Conservation (phyloP, 768 basidiomycete species). For the Pleurotus giganteus region DNA sequence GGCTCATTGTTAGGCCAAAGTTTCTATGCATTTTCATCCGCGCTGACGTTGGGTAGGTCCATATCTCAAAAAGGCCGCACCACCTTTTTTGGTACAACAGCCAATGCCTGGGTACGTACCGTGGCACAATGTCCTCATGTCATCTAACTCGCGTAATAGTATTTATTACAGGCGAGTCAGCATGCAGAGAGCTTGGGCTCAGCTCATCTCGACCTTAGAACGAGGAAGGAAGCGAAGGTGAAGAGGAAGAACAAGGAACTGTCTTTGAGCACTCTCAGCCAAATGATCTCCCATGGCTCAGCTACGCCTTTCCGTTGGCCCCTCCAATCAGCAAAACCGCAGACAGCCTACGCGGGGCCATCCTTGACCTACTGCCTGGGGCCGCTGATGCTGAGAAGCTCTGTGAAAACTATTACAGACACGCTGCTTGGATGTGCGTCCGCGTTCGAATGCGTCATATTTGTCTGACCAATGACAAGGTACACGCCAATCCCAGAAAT, state of each 20-base stretch:
- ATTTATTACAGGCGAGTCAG: conserved; percentile 58
- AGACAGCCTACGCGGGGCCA: conserved; percentile 39
- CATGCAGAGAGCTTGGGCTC: conserved; percentile 5
- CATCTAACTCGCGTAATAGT: conserved; percentile 31
- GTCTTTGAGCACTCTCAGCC: conserved; percentile 41
- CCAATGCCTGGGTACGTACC: conserved; percentile 64
- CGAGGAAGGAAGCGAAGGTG: conserved; percentile 32
- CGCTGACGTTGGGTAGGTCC: conserved; percentile 36
- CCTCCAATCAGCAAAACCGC: conserved; percentile 39
- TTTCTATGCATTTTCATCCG: conserved; percentile 13
- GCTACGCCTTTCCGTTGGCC: conserved; percentile 58
- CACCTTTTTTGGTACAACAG: conserved; percentile 63
- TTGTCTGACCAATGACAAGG: conserved; percentile 32
- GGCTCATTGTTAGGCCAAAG: conserved; percentile 53
- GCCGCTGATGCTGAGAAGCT: conserved; percentile 34
- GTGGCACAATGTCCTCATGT: conserved; percentile 1
- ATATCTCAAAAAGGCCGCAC: conserved; percentile 61
- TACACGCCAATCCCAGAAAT: conserved; percentile 62
- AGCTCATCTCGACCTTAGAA: conserved; percentile 29
- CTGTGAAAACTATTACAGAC: conserved; percentile 56
- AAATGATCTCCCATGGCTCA: conserved; percentile 56
- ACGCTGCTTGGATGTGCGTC: conserved; percentile 72
- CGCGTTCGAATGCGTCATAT: conserved; percentile 8
- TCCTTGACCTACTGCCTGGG: conserved; percentile 47
- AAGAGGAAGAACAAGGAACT: conserved; percentile 26